A percentile compares a stretch with the other conserved stretches of the same genome.
Evolutionary conservation across 129 eudicot genomes (phyloP).

Genomic region (Flaveria trinervia): DNA sequence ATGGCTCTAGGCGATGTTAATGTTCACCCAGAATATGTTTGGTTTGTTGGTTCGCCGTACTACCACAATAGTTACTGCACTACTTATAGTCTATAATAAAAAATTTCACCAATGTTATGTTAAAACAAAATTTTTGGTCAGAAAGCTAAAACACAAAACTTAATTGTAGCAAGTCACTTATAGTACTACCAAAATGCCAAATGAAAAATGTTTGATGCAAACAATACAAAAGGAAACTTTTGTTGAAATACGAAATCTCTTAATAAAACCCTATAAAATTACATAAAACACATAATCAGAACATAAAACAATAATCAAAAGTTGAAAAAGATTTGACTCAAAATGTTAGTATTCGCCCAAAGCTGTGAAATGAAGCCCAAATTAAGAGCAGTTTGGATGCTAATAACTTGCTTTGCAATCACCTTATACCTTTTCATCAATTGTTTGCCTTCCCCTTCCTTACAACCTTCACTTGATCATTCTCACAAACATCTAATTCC

Average conservation of each 20-base stretch:
- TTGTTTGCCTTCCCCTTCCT: conserved; percentile 44
- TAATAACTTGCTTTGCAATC: conserved; percentile 78
- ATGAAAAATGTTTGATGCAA: too few species aligned
- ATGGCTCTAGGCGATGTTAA: too few species aligned
- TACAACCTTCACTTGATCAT: conserved; percentile 20
- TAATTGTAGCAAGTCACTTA: too few species aligned
- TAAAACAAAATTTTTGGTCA: too few species aligned
- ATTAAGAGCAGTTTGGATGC: conserved; percentile 61
- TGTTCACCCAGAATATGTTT: too few species aligned
- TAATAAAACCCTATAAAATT: neutral
- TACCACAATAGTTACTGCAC: too few species aligned
- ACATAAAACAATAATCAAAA: neutral
- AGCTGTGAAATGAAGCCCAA: conserved; percentile 75
- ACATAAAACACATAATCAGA: neutral
- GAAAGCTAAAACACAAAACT: too few species aligned
- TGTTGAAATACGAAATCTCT: neutral
- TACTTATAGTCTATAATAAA: too few species aligned
- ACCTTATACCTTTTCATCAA: conserved; percentile 56
- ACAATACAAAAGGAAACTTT: too few species aligned
- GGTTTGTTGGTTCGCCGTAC: too few species aligned
- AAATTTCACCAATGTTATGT: too few species aligned
- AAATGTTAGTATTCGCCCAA: conserved; percentile 66
- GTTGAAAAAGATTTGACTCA: conserved; percentile 37
- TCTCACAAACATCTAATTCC: conserved; percentile 24
- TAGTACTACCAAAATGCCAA: too few species aligned